phyloP scores from a whole-genome alignment of 192 early-diverging fungal species.

The Rhizophagus clarus region DNA sequence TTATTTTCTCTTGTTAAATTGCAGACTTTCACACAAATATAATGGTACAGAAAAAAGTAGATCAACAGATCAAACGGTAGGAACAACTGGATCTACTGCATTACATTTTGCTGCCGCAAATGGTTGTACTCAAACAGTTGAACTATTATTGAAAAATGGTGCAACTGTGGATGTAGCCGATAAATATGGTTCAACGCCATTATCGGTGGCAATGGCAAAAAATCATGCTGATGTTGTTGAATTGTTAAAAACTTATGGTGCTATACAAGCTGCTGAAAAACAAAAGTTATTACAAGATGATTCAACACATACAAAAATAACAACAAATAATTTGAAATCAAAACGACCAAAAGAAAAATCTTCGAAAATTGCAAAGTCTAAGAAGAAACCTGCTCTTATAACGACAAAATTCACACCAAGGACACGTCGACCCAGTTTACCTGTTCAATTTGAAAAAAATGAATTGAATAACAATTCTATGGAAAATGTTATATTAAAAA shows the following conservation, averaged over 20 bases:
- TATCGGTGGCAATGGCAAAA: slow-evolving; percentile 51
- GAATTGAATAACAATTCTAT: not conserved
- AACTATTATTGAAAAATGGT: slow-evolving; percentile 62
- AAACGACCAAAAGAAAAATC: slow-evolving; percentile 9
- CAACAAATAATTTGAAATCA: slow-evolving; percentile 6
- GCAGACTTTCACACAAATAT: slow-evolving; percentile 34
- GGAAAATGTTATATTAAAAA: not conserved
- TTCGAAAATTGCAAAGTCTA: not conserved
- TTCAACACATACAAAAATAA: not conserved
- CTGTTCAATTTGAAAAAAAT: not conserved
- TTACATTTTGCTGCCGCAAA: slow-evolving; percentile 85
- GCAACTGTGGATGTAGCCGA: slow-evolving; percentile 63
- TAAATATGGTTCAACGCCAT: slow-evolving; percentile 58
- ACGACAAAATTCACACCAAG: not conserved
- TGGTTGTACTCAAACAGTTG: slow-evolving; percentile 61
- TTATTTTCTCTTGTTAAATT: not conserved
- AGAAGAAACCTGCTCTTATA: not conserved
- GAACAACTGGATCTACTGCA: slow-evolving; percentile 71
- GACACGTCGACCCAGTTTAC: slow-evolving; percentile 2
- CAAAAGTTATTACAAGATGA: not conserved
- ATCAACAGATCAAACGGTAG: slow-evolving; percentile 45
- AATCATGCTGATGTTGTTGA: slow-evolving; percentile 51
- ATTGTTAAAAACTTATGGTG: not conserved
- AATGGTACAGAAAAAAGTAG: slow-evolving; percentile 35
- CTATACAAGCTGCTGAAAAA: not conserved